Percentiles rank a stretch among this genome's conserved stretches.
Evolutionary conservation across 257 asterid genomes (phyloP).

Genomic region (Nemophila menziesii): DNA sequence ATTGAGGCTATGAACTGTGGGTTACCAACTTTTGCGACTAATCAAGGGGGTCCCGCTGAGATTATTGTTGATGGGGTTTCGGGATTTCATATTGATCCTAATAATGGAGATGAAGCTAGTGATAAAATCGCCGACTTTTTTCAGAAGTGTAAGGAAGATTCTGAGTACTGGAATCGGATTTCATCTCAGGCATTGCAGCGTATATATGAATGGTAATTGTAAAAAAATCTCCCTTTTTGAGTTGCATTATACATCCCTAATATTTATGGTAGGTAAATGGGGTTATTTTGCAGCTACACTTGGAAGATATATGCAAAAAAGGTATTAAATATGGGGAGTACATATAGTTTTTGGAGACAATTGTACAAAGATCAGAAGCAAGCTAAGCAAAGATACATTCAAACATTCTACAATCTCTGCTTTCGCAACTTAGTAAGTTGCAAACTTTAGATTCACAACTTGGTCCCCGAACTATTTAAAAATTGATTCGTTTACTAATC

Average conservation of each 20-base stretch:
- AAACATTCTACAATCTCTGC: conserved; percentile 64
- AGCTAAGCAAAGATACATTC: conserved; percentile 63
- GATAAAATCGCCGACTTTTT: conserved; percentile 76
- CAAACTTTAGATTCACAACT: background rate
- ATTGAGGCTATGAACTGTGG: conserved; percentile 94
- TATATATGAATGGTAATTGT: conserved; percentile 56
- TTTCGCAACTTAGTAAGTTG: conserved; percentile 54
- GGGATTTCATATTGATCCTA: conserved; percentile 74
- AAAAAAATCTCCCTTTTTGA: background rate
- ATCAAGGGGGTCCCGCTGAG: conserved; percentile 97
- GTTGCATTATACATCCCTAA: background rate
- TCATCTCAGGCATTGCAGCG: conserved; percentile 66
- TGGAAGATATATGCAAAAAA: conserved; percentile 89
- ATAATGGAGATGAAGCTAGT: conserved; percentile 67
- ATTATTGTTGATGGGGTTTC: conserved; percentile 71
- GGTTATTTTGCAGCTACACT: conserved; percentile 50
- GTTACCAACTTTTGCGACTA: conserved; percentile 83
- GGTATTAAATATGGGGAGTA: conserved; percentile 72
- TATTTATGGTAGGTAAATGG: background rate
- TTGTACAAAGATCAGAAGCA: conserved; percentile 44
- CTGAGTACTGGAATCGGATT: conserved; percentile 49
- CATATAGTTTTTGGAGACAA: conserved; percentile 72
- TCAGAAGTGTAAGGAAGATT: conserved; percentile 57
- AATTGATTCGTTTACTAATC: background rate
- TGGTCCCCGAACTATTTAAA: no score